These are phyloP conservation scores for Coffea canephora DNA, from an alignment of 257 asterid genomes.

Conservation along the genomic window DNA sequence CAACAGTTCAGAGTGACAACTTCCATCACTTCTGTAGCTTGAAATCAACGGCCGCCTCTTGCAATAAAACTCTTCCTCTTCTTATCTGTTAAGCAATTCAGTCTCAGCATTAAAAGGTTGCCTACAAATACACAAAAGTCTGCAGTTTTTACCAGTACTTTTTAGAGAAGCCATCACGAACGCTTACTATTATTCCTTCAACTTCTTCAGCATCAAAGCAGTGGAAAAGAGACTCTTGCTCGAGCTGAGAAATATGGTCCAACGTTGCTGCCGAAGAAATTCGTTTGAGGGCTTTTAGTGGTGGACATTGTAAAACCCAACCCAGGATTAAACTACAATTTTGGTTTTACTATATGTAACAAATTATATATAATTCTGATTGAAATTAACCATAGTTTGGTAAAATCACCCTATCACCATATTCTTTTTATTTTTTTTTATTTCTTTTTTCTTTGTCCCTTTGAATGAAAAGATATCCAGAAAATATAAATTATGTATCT, in stretches of 20 bases:
- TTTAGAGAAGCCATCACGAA: not conserved
- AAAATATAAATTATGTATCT: not conserved
- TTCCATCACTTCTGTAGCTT: slow-evolving; percentile 24
- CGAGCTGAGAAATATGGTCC: not conserved
- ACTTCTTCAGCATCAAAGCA: not conserved
- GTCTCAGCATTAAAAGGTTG: not conserved
- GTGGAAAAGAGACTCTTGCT: not conserved
- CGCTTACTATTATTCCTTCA: slow-evolving; percentile 3
- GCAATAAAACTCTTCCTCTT: not conserved
- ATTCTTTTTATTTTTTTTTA: too few species aligned
- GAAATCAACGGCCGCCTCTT: not conserved
- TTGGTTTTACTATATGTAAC: too few species aligned
- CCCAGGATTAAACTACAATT: too few species aligned
- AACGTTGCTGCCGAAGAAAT: not conserved
- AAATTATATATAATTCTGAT: too few species aligned
- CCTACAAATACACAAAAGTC: too few species aligned
- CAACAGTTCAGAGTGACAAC: slow-evolving; percentile 27
- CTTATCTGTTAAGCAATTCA: not conserved
- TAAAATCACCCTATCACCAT: too few species aligned
- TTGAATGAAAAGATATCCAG: too few species aligned
- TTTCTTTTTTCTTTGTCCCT: too few species aligned
- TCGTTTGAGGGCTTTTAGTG: not conserved
- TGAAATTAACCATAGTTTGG: too few species aligned
- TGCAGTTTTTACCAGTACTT: too few species aligned
- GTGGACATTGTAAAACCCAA: not conserved